A percentile compares a stretch with the other conserved stretches of the same genome.
These are phyloP conservation scores for Fusarium subtropicale DNA, from an alignment of 2,329 filamentous ascomycete genomes.

Conservation along the genomic window DNA sequence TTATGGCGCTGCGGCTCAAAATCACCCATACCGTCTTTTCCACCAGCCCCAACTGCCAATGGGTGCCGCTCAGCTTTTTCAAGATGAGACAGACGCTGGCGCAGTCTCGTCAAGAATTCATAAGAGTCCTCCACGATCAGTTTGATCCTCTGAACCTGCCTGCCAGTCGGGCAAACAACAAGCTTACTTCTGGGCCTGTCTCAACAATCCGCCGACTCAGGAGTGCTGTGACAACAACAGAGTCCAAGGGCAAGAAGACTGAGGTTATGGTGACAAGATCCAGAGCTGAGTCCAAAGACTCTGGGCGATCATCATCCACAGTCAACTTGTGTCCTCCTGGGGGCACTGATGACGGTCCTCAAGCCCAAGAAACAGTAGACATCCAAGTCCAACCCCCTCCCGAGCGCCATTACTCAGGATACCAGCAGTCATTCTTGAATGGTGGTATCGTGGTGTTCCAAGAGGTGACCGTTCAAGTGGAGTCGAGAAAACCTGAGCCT, in stretches of 20 bases:
- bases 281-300: not conserved
- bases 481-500: constrained; percentile 8
- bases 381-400: not conserved
- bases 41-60: constrained; percentile 64
- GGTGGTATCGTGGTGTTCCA: constrained; percentile 24
- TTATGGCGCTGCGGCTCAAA: constrained; percentile 69
- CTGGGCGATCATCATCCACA: constrained; percentile 7
- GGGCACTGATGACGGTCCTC: not conserved
- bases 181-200: constrained; percentile 18
- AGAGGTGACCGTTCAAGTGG: constrained; percentile 20
- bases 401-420: not conserved
- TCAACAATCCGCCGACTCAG: constrained; percentile 7
- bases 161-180: constrained; percentile 13
- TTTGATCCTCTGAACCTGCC: constrained; percentile 55
- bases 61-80: constrained; percentile 73
- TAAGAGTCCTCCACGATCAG: constrained; percentile 69
- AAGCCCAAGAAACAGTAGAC: not conserved
- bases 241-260: not conserved
- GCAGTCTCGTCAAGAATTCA: constrained; percentile 68
- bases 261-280: not conserved
- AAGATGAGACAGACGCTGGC: constrained; percentile 72
- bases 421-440: constrained; percentile 11
- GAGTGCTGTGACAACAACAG: not conserved
- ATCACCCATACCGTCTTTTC: constrained; percentile 69
- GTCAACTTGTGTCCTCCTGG: constrained; percentile 13